These are phyloP conservation scores for Monosporozyma yasuniensis DNA, from an alignment of 805 yeast genomes.

Conservation along the genomic window DNA sequence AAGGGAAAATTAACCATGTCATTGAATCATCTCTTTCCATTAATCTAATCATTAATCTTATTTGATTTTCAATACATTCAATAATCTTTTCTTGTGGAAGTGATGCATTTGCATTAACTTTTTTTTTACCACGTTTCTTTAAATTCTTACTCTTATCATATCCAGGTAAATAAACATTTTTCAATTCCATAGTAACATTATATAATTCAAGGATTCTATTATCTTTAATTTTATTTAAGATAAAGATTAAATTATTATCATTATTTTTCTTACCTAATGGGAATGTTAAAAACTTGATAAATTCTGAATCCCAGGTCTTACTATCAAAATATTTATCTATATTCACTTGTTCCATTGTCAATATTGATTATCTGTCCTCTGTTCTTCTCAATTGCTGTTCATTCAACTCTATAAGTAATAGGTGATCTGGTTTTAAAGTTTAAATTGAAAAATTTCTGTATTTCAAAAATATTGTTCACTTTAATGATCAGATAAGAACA, in stretches of 20 bases:
- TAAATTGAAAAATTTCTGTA: neutral
- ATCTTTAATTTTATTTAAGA: conserved; percentile 3
- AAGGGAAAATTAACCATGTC: conserved; percentile 6
- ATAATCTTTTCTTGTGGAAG: neutral
- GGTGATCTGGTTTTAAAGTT: too few species aligned
- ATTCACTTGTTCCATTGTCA: neutral
- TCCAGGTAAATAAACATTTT: neutral
- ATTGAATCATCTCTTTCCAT: conserved; percentile 36
- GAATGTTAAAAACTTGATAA: neutral
- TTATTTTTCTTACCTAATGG: neutral
- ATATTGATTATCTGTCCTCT: too few species aligned
- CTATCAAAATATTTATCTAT: neutral
- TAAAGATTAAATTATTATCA: neutral
- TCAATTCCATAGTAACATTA: conserved; percentile 4
- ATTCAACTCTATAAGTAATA: too few species aligned
- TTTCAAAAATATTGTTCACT: too few species aligned
- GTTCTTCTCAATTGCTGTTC: too few species aligned
- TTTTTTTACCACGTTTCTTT: neutral
- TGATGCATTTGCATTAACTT: conserved; percentile 29
- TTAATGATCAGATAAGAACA: too few species aligned
- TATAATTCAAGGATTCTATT: conserved; percentile 11
- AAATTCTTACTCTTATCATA: neutral
- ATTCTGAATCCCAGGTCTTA: neutral
- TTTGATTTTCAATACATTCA: conserved; percentile 17
- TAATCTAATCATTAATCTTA: conserved; percentile 41